Percentiles rank a stretch among this genome's conserved stretches.
Conservation (phyloP, 1,284 basidiomycete species). For the Thelephora terrestris region DNA sequence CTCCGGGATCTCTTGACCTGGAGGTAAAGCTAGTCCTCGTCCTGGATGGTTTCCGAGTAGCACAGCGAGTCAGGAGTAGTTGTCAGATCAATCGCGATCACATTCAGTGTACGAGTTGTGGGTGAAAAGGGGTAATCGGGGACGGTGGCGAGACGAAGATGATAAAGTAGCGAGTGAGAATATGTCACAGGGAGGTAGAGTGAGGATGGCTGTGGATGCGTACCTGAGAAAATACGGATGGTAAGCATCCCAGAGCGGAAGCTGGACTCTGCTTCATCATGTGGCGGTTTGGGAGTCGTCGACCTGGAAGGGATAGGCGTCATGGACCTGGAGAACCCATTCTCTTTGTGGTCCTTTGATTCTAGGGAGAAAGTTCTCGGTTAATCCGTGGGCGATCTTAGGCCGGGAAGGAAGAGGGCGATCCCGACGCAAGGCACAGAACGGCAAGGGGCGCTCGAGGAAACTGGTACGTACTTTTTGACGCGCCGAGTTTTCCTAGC, state of each 20-base stretch:
- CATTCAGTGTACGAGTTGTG: neutral
- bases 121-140: neutral
- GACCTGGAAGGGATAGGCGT: constrained; percentile 67
- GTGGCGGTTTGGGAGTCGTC: constrained; percentile 54
- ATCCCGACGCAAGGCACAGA: too few relatives aligned
- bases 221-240: constrained; percentile 82
- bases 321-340: constrained; percentile 59
- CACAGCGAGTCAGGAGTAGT: neutral
- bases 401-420: too few relatives aligned
- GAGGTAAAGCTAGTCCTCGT: constrained; percentile 64
- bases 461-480: neutral
- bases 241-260: constrained; percentile 78
- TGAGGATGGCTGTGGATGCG: constrained; percentile 10
- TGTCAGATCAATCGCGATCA: neutral
- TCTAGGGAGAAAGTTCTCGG: constrained; percentile 27
- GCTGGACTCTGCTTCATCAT: constrained; percentile 30
- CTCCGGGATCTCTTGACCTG: constrained; percentile 69
- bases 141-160: neutral
- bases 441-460: too few relatives aligned
- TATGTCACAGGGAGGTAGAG: neutral
- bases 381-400: neutral
- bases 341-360: constrained; percentile 57
- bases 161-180: neutral
- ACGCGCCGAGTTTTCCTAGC: neutral
- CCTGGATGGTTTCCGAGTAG: constrained; percentile 28